phyloP scores from a whole-genome alignment of 352 stramenopile genomes.

The Phytophthora pistaciae region DNA sequence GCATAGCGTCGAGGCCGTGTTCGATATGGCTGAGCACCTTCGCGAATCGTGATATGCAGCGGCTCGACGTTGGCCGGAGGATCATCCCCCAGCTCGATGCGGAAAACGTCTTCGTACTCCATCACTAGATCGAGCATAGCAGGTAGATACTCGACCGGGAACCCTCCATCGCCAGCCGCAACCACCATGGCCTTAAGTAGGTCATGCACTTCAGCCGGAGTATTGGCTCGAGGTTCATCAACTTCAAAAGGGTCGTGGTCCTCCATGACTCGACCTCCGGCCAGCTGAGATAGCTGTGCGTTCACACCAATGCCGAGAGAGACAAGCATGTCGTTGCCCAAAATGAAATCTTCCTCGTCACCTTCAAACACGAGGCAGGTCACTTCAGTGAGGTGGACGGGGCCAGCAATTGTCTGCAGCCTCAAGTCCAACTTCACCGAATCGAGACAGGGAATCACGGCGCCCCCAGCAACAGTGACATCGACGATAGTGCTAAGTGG shows the following conservation, averaged over 20 bases:
- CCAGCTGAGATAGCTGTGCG: conserved; percentile 8
- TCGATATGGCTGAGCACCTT: not conserved
- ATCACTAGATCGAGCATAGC: not conserved
- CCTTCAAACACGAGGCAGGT: conserved; percentile 11
- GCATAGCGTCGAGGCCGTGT: conserved; percentile 1
- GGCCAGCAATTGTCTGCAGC: conserved; percentile 10
- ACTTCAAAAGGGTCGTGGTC: conserved; percentile 11
- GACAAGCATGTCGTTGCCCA: conserved; percentile 2
- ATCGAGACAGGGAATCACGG: too few relatives aligned
- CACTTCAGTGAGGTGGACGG: conserved; percentile 8
- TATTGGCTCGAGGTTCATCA: not conserved
- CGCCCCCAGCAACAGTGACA: too few relatives aligned
- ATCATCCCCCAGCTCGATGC: not conserved
- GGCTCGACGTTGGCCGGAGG: conserved; percentile 10
- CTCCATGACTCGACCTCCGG: not conserved
- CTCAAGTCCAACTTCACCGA: conserved; percentile 6
- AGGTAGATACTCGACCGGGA: not conserved
- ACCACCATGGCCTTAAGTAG: conserved; percentile 6
- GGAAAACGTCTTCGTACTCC: conserved; percentile 14
- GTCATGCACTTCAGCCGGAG: not conserved
- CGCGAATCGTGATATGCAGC: not conserved
- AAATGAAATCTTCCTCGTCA: conserved; percentile 13
- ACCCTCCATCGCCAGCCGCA: conserved; percentile 1
- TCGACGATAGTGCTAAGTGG: too few relatives aligned
- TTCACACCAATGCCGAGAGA: conserved; percentile 13